Conservation (phyloP, 495 filamentous ascomycete species). For the Amniculicola lignicola region DNA sequence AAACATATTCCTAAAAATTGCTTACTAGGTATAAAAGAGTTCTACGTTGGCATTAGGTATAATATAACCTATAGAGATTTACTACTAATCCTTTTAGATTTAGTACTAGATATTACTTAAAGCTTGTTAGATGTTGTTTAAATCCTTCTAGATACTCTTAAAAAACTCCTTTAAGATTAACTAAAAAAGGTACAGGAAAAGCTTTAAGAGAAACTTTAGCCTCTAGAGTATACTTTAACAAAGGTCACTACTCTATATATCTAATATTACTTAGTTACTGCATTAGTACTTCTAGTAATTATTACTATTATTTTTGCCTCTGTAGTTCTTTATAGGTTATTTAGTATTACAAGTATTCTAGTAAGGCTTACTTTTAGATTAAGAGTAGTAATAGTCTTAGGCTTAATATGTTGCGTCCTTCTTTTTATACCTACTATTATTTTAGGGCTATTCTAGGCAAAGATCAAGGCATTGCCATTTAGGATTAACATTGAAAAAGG, state of each 20-base stretch:
- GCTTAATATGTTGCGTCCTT: background rate
- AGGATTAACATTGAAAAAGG: background rate
- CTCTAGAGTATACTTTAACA: slow-evolving; percentile 1
- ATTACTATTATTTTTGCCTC: slow-evolving; percentile 1
- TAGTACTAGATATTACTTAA: too few relatives aligned
- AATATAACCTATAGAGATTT: background rate
- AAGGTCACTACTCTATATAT: background rate
- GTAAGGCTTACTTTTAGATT: too few relatives aligned
- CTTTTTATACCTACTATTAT: background rate
- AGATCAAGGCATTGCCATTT: background rate
- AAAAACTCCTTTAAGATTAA: background rate
- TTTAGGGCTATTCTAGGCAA: background rate
- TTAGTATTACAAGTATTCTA: background rate
- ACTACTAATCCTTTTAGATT: background rate
- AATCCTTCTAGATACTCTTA: slow-evolving; percentile 1
- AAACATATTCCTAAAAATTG: slow-evolving; percentile 1
- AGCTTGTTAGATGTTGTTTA: slow-evolving; percentile 1
- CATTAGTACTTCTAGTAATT: background rate
- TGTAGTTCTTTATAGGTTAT: background rate
- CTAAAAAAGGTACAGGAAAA: slow-evolving; percentile 4
- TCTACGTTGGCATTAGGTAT: background rate
- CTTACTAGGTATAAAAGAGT: slow-evolving; percentile 1
- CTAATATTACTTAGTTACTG: background rate
- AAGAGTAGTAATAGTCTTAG: background rate
- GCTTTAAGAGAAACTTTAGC: background rate